A percentile compares a stretch with the other conserved stretches of the same genome.
These are phyloP conservation scores for Penicillium canescens DNA, from an alignment of 495 filamentous ascomycete species.

Conservation along the genomic window DNA sequence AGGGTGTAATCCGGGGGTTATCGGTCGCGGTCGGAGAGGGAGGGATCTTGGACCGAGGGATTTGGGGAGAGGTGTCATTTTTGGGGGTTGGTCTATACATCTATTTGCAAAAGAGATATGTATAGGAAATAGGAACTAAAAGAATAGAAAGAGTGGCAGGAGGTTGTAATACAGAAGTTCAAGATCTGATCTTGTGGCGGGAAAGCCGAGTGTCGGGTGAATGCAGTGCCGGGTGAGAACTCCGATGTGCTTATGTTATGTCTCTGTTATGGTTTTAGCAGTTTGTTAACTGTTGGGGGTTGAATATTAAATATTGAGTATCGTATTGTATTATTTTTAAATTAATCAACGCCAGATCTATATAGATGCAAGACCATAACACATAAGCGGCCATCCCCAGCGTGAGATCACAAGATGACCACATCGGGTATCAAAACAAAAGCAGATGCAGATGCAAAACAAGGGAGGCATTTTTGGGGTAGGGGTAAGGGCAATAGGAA, in stretches of 20 bases:
- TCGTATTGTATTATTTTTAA: neutral
- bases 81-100: constrained; percentile 2
- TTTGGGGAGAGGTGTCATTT: too few relatives aligned
- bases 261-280: neutral
- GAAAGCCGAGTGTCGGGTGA: constrained; percentile 9
- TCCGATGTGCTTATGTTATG: constrained; percentile 1
- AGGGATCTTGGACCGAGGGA: constrained; percentile 10
- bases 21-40: constrained; percentile 17
- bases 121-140: neutral
- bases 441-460: neutral
- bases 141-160: neutral
- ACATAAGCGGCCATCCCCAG: constrained; percentile 1
- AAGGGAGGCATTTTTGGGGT: neutral
- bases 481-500: constrained; percentile 1
- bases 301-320: neutral
- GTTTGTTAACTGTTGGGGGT: neutral
- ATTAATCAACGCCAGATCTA: constrained; percentile 5
- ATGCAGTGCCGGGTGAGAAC: neutral
- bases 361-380: constrained; percentile 3
- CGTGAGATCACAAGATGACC: neutral
- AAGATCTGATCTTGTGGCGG: constrained; percentile 5
- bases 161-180: neutral
- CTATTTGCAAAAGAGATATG: neutral
- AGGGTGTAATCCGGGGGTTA: constrained; percentile 13
- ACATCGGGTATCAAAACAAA: constrained; percentile 8